Base-by-base conservation (phyloP, 2,329 filamentous ascomycete genomes). In the Aureobasidium melanogenum region DNA sequence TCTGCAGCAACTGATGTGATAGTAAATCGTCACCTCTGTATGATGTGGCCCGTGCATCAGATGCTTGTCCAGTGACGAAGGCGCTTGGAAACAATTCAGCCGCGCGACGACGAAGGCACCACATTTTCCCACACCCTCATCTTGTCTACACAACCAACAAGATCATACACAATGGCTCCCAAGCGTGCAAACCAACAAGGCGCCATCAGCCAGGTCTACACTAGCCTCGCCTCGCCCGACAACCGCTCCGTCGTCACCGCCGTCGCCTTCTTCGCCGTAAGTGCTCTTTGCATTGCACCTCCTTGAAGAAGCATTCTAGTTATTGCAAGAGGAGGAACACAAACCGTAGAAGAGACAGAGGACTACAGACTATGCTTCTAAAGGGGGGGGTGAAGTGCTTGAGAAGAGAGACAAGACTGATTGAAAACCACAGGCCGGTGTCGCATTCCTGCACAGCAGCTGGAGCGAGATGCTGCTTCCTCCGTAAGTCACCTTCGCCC, bases 381-480 rank as follows among this genome's bases (percentile, higher is more conserved):
- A 32, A 32, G 30, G 30, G 10, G 10, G 30, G 30, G 30, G 30
- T 32, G 30, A 8, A 10, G 10, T 32, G 30, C 30, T 32, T 32
- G 30, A 32, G 30, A 32, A 32, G 9, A 10, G 9, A 6, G 10
- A 32, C 30, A 32, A 12, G 39, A 38, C 62, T 63, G 41, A 65
- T 28, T 10, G 19, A 22, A 30, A 57, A 28, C 24, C 28, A 30
- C 60, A 81, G 79, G 74, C 77, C 56, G 78, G 78, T 62, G 78
- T 82, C 39, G 74, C 79, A 7, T 82, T 82, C 67, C 66, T 82
- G 47, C 75, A 79, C 68, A 80, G 77, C 70, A 80, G 77, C 72
- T 81, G 77, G 77, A 76, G 75, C 65, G 79, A 82, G 71, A 71
- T 80, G 59, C 69, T 82, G 6, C 70, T 80, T 10, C 78, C 79